Conservation (phyloP, 2,329 filamentous ascomycete genomes). For the Talaromyces sp. region DNA sequence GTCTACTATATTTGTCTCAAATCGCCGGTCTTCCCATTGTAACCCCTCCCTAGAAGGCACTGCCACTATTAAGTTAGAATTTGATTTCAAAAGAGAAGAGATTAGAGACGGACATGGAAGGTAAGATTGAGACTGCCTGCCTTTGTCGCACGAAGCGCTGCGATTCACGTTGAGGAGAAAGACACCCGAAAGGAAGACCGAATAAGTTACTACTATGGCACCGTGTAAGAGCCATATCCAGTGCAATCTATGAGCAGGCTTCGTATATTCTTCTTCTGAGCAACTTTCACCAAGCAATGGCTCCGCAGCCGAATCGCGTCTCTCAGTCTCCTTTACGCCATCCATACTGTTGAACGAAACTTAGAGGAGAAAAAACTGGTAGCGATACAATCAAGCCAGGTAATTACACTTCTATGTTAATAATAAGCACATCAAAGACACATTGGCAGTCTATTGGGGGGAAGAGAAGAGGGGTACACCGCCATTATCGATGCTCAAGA, state of each 20-base stretch:
- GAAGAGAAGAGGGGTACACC: neutral
- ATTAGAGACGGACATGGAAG: neutral
- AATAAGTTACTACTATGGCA: neutral
- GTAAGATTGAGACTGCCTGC: neutral
- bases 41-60: neutral
- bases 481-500: neutral
- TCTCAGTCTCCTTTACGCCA: neutral
- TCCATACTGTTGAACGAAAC: neutral
- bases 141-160: neutral
- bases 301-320: neutral
- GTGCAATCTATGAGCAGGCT: neutral
- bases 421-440: neutral
- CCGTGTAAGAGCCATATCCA: neutral
- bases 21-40: neutral
- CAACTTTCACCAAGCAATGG: neutral
- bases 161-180: neutral
- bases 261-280: neutral
- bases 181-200: neutral
- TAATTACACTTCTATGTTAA: neutral
- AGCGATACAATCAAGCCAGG: neutral
- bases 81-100: neutral
- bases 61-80: neutral
- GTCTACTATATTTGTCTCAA: neutral
- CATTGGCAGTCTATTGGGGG: neutral
- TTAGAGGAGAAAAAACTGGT: neutral